These are phyloP conservation scores for Begonia loranthoides DNA, from an alignment of 306 rosid species.

Conservation along the genomic window DNA sequence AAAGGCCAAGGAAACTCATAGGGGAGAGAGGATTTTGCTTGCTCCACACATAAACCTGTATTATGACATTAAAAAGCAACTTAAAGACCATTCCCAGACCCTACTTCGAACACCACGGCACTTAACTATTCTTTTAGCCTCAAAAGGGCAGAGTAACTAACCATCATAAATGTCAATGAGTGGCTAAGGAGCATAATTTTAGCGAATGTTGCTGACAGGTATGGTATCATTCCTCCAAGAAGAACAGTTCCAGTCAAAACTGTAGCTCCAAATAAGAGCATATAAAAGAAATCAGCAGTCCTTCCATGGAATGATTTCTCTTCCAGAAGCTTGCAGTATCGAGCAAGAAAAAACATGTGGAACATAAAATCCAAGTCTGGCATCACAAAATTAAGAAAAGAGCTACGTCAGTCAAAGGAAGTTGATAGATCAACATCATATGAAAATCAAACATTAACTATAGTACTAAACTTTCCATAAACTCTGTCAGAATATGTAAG, in stretches of 20 bases:
- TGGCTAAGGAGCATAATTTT: conserved; percentile 91
- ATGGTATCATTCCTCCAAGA: conserved; percentile 94
- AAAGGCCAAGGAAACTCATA: conserved; percentile 95
- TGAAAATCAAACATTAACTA: too few relatives aligned
- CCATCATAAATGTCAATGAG: conserved; percentile 97
- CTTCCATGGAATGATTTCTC: conserved; percentile 98
- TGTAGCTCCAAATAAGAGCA: conserved; percentile 89
- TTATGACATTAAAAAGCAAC: conserved; percentile 8
- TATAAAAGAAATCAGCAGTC: conserved; percentile 92
- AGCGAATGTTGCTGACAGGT: conserved; percentile 72
- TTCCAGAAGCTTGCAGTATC: conserved; percentile 97
- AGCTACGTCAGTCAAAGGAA: too few relatives aligned
- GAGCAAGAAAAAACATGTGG: conserved; percentile 98
- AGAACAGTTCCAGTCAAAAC: conserved; percentile 88
- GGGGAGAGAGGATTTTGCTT: conserved; percentile 93
- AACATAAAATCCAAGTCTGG: conserved; percentile 96
- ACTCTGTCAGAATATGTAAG: too few relatives aligned
- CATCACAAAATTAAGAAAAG: conserved; percentile 13
- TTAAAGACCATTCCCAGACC: too few relatives aligned
- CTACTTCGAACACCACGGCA: too few relatives aligned
- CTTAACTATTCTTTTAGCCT: too few relatives aligned
- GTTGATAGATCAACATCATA: too few relatives aligned
- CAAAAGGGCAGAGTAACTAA: conserved; percentile 6
- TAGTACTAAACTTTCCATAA: too few relatives aligned
- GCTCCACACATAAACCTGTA: conserved; percentile 97